Percentiles rank a stretch among this genome's conserved stretches.
phyloP scores from a whole-genome alignment of 768 basidiomycete genomes.

The Suillus sp. region DNA sequence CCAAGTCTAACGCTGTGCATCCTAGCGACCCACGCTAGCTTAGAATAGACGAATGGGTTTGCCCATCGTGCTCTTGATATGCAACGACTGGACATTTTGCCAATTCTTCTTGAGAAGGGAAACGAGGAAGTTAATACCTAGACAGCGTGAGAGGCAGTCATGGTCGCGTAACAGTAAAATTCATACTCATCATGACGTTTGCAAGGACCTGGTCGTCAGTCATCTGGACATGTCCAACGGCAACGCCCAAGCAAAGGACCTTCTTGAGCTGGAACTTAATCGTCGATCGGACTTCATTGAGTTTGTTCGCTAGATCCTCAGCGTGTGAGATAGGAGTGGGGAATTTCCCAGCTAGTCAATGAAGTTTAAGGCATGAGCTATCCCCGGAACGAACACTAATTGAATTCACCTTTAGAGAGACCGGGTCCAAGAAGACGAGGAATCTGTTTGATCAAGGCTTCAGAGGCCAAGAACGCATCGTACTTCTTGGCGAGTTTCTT shows the following conservation, averaged over 20 bases:
- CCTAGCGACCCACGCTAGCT: constrained; percentile 22
- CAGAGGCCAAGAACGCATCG: constrained; percentile 97
- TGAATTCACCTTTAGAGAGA: constrained; percentile 86
- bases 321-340: constrained; percentile 93
- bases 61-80: constrained; percentile 99
- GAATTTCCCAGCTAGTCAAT: constrained; percentile 85
- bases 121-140: constrained; percentile 99
- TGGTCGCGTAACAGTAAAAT: neutral
- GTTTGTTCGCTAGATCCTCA: constrained; percentile 89
- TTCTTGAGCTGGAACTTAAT: constrained; percentile 99
- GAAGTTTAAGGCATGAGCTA: neutral
- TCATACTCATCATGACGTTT: constrained; percentile 95
- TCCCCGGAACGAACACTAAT: neutral
- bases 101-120: constrained; percentile 99
- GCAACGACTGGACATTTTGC: constrained; percentile 99
- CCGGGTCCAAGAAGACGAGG: constrained; percentile 99
- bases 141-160: constrained; percentile 12
- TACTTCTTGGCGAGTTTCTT: constrained; percentile 99
- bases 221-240: constrained; percentile 98
- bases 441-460: constrained; percentile 98
- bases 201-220: constrained; percentile 93
- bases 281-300: constrained; percentile 94
- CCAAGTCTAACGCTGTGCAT: constrained; percentile 14
- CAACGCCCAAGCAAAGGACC: constrained; percentile 98
- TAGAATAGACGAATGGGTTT: constrained; percentile 95